Evolutionary conservation across 352 stramenopile genomes (phyloP), one percentile per base, ranked within the genome.

Genomic region (Ophiocytium majus): DNA sequence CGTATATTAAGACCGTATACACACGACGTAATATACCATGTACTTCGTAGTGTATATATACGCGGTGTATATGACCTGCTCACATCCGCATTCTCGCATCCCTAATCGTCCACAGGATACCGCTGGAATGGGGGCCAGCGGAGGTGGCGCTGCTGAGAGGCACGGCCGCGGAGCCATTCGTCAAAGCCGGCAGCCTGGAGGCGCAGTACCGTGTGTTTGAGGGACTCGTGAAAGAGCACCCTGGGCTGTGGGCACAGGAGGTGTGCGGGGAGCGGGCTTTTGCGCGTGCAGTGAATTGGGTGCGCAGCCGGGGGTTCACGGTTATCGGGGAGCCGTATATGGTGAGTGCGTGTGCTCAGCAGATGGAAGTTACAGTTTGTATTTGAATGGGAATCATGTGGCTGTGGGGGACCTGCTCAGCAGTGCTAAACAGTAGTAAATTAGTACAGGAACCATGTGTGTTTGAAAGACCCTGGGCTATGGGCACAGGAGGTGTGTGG

Each of bases 251-350:
- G 64, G 79, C 36, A 1, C 63, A 71, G 19, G 66, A 82, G 35
- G 64, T 85, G 31, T 85, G 84, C 19, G 76, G 64, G 14, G 86
- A 86, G 49, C 63, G 43, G 9, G 74, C 80, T 9, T 87, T 87
- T 50, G 84, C 81, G n/a, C 80, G 80, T 34, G 84, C 74, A 34
- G 57, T 87, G 0, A 87, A 87, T 37, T 87, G 84, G 84, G 84
- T 87, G 64, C 84, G 84, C 50, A 85, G 79, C 31, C 63, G 84
- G 32, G 80, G 84, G 10, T 88, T 88, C 64, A 88, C 84, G 33
- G 84, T 86, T 0, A 57, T 82, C 19, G 80, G 80, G n/a, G 78
- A 88, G 49, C 84, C 84, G 17, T 75, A 85, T 37, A 88, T 88
- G 84, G 83, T 88, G 35, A 78, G 66, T 71, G 19, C 19, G 28